Base-by-base conservation (phyloP, 768 basidiomycete species). In the Calocybe gangraenosa region DNA sequence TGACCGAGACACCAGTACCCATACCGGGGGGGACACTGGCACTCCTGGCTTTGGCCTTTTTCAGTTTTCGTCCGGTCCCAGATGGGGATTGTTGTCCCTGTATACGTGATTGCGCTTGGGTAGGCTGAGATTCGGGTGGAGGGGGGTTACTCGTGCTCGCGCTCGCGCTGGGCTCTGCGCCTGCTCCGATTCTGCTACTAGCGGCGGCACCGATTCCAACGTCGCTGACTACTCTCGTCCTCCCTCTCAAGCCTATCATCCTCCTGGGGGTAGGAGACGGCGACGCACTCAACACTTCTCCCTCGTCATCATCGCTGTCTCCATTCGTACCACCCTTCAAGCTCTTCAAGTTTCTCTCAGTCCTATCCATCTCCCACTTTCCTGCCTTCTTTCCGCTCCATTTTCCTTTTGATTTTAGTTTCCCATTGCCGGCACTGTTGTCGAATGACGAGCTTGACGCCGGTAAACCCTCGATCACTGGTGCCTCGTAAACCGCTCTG, bases 281-380 rank as follows among this genome's bases (percentile, higher is more conserved):
- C 34, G n/a, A n/a, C 34, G 13, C 34, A 14, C 17, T 35, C 34
- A 14, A n/a, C n/a, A 14, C 14, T n/a, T 7, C n/a, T 21, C 11
- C 28, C 39, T 21, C 41, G 17, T 34, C 19, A n/a, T 22, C n/a
- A 4, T 31, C 18, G 10, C 14, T 17, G 34, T 46, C 34, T 33
- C 5, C 34, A 35, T 18, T 44, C 25, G 46, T 45, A n/a, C n/a
- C n/a, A n/a, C n/a, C n/a, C 41, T 47, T 40, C 34, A 58, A 19
- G 1, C 23, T 49, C 36, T 47, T 55, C 42, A 58, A 13, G 37
- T 61, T 62, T 34, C 42, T 47, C 28, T 58, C 56, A 9, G 59
- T 62, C 42, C 63, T 33, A 28, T 28, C 25, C 35, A 46, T 59
- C 17, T 51, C 48, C 62, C 62, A 64, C 42, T 28, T n/a, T n/a